phyloP scores from a whole-genome alignment of 2,329 filamentous ascomycete species.

The Trichoderma gracile region DNA sequence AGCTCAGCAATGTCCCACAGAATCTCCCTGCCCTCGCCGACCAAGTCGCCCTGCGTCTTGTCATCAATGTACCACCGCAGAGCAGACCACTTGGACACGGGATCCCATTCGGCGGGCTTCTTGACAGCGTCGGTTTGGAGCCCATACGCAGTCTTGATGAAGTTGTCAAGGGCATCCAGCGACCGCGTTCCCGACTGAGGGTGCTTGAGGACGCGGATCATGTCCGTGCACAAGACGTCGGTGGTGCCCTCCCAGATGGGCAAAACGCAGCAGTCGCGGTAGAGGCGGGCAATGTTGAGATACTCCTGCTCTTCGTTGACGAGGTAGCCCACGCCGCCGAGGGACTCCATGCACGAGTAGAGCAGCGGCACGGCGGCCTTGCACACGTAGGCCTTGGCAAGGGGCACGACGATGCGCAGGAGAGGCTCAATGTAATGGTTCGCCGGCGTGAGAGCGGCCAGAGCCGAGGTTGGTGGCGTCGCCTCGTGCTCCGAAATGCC shows the following conservation, averaged over 20 bases:
- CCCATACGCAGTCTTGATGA: conserved; percentile 37
- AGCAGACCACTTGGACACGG: conserved; percentile 43
- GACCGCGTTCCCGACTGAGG: conserved; percentile 40
- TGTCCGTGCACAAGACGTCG: conserved; percentile 63
- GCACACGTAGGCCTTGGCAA: conserved; percentile 61
- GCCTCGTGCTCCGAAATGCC: conserved; percentile 53
- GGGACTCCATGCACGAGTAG: conserved; percentile 61
- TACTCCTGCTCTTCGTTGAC: conserved; percentile 63
- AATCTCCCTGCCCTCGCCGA: conserved; percentile 49
- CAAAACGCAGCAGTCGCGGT: conserved; percentile 63
- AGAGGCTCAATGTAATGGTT: conserved; percentile 44
- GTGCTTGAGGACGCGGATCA: conserved; percentile 51
- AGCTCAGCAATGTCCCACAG: conserved; percentile 48
- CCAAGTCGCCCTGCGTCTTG: conserved; percentile 42
- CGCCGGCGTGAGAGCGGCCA: conserved; percentile 39
- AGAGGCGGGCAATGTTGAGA: conserved; percentile 66
- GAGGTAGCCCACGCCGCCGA: conserved; percentile 68
- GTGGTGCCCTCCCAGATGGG: conserved; percentile 75
- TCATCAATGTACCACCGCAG: conserved; percentile 42
- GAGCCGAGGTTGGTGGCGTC: conserved; percentile 27
- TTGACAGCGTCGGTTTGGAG: conserved; percentile 32
- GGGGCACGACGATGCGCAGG: conserved; percentile 58
- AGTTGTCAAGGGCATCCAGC: conserved; percentile 46
- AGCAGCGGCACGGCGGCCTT: conserved; percentile 52
- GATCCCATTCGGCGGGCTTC: conserved; percentile 34